A percentile compares a stretch with the other conserved stretches of the same genome.
Conservation (phyloP, 345 rosid genomes). For the Camelina laxa region DNA sequence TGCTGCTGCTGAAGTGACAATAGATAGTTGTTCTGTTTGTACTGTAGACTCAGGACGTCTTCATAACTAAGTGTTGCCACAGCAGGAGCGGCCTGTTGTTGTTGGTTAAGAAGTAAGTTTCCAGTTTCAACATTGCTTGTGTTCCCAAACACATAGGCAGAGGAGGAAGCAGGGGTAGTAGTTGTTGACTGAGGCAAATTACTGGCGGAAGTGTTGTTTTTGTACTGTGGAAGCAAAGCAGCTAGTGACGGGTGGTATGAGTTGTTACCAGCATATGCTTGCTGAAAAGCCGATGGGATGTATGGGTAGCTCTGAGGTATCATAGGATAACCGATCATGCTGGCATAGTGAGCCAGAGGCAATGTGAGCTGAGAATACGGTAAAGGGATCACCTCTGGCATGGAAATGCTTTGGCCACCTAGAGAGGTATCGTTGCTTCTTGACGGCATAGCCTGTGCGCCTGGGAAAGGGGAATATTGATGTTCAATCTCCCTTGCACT, state of each 20-base stretch:
- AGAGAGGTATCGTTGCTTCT: slow-evolving; percentile 67
- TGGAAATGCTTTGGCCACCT: slow-evolving; percentile 67
- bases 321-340: slow-evolving; percentile 85
- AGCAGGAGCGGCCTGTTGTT: slow-evolving; percentile 56
- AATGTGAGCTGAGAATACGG: slow-evolving; percentile 78
- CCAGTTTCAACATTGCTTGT: slow-evolving; percentile 69
- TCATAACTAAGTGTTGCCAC: slow-evolving; percentile 73
- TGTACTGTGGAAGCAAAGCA: slow-evolving; percentile 81
- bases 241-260: slow-evolving; percentile 83
- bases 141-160: slow-evolving; percentile 84
- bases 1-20: slow-evolving; percentile 74
- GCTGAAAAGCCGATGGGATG: slow-evolving; percentile 89
- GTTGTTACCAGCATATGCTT: slow-evolving; percentile 74
- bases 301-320: slow-evolving; percentile 85
- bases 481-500: slow-evolving; percentile 79
- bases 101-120: slow-evolving; percentile 67
- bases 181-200: slow-evolving; percentile 81
- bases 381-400: slow-evolving; percentile 69
- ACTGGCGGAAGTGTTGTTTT: slow-evolving; percentile 72
- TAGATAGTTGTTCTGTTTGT: slow-evolving; percentile 73
- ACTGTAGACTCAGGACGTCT: slow-evolving; percentile 75
- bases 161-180: slow-evolving; percentile 51
- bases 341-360: slow-evolving; percentile 78
- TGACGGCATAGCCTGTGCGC: slow-evolving; percentile 63
- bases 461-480: slow-evolving; percentile 77